A percentile compares a stretch with the other conserved stretches of the same genome.
Conservation (phyloP, 1,284 basidiomycete genomes). For the Boletus chippewaensis region DNA sequence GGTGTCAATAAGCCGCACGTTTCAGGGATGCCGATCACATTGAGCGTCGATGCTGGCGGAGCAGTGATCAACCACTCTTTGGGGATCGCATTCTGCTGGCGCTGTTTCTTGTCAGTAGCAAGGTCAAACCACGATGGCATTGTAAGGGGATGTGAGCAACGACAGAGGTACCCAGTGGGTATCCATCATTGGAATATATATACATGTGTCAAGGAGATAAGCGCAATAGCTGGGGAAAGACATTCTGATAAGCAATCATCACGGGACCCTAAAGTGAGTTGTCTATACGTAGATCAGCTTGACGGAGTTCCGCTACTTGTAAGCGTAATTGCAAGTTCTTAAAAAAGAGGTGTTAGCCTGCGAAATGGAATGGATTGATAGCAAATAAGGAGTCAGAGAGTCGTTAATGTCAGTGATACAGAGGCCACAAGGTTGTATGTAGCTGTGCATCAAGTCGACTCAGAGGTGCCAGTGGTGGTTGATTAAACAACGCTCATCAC, state of each 20-base stretch:
- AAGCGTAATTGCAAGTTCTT: background rate
- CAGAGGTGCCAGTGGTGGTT: constrained; percentile 82
- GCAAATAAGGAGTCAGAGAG: constrained; percentile 51
- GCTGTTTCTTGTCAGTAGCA: constrained; percentile 37
- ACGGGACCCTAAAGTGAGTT: constrained; percentile 1
- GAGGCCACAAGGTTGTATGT: constrained; percentile 29
- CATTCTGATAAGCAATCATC: constrained; percentile 4
- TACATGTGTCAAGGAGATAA: constrained; percentile 11
- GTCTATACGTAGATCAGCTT: background rate
- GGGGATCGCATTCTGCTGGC: constrained; percentile 44
- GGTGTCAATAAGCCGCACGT: constrained; percentile 41
- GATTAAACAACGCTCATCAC: constrained; percentile 73
- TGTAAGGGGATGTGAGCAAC: background rate
- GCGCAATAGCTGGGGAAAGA: background rate
- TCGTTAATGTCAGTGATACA: constrained; percentile 75
- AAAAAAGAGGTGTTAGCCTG: constrained; percentile 16
- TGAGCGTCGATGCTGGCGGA: constrained; percentile 28
- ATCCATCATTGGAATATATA: constrained; percentile 10
- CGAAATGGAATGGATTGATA: background rate
- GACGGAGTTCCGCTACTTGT: background rate
- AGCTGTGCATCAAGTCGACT: constrained; percentile 60
- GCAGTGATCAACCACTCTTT: constrained; percentile 40
- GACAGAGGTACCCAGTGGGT: background rate
- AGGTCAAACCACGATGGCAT: constrained; percentile 40
- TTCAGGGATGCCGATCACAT: constrained; percentile 40